Evolutionary conservation across 2,329 filamentous ascomycete species (phyloP), one percentile per base, ranked within the genome.

Genomic region (Xylariaceae sp.): DNA sequence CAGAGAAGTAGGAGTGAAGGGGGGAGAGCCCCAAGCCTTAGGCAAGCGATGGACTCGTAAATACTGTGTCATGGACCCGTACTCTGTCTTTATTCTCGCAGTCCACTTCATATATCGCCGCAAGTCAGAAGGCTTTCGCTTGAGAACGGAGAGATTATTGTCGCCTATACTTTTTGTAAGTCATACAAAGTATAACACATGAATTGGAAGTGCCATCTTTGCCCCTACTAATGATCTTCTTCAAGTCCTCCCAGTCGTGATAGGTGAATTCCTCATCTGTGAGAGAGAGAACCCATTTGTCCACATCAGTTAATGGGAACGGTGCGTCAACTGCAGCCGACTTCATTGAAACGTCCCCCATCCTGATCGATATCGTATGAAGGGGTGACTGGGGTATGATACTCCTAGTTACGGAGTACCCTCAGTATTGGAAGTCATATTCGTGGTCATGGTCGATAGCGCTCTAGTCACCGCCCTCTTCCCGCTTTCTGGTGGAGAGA

Each of bases 51-150:
- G 77, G 48, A 77, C 75, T 47, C 95, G 73, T 44, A 96, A 80
- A 67, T 88, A 96, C 49, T 83, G 77, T 70, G 88, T 85, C 63
- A 95, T 87, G 56, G 83, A 88, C 53, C 90, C 90, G 72, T 94
- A 89, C 58, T 85, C 70, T 50, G 78, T 76, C 59, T 87, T 86
- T 44, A 86, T 82, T 50, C 83, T 75, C 42, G 81, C 74, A 12
- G 86, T 89, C 79, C 86, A 96, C 63, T 85, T 74, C 60, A 92
- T 84, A 64, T 96, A 96, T 38, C 80, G 79, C 46, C 87, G 79
- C 52, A 96, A 74, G 59, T 95, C 87, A 22, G 86, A 90, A 1
- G 92, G 90, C 50, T 85, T 82, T 35, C 92, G 81, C 65, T 89
- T 89, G 59, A 96, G 85, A 19, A 80, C 75, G 54, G 87, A 81